Evolutionary conservation across 305 asterid species (phyloP).

Genomic region (Solanum chacoense): DNA sequence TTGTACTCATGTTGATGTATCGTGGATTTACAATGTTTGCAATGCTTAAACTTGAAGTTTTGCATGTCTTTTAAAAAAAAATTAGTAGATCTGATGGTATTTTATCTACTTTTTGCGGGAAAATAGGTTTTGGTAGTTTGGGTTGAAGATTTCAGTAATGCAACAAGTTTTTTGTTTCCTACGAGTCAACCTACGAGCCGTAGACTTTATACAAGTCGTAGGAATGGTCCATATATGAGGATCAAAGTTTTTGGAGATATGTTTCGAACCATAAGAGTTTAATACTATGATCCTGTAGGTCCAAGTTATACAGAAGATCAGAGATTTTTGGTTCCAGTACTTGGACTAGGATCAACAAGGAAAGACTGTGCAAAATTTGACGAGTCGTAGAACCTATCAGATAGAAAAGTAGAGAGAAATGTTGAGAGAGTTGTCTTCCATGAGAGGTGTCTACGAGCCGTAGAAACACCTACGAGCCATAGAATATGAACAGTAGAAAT

Average conservation of each 20-base stretch:
- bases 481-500: too few relatives aligned
- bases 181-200: background rate
- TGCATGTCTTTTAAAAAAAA: background rate
- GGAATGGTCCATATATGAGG: background rate
- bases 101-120: too few relatives aligned
- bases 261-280: background rate
- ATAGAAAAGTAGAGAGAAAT: background rate
- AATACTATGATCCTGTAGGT: background rate
- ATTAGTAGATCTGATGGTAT: background rate
- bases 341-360: background rate
- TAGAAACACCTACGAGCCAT: too few relatives aligned
- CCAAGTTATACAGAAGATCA: background rate
- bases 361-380: background rate
- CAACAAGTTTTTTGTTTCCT: background rate
- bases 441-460: background rate
- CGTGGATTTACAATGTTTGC: too few relatives aligned
- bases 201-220: background rate
- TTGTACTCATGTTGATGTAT: too few relatives aligned
- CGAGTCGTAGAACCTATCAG: background rate
- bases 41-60: background rate
- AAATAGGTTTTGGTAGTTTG: background rate
- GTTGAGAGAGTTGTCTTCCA: background rate
- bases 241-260: background rate
- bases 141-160: background rate
- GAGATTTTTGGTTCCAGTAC: background rate